Conservation (phyloP, 495 filamentous ascomycete genomes). For the Podospora comata region DNA sequence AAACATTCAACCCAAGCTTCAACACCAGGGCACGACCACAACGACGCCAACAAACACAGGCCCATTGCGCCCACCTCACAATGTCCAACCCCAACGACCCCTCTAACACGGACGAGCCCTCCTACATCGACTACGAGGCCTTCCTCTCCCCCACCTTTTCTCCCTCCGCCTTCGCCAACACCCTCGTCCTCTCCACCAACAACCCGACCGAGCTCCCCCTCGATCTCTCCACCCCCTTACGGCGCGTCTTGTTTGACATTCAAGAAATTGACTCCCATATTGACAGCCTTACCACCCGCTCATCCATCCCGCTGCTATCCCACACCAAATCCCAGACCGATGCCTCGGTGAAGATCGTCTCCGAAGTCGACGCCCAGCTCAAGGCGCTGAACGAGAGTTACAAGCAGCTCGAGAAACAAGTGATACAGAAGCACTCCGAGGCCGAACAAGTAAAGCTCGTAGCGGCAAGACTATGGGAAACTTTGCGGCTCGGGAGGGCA, state of each 20-base stretch:
- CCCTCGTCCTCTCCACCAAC: conserved; percentile 83
- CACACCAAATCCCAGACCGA: conserved; percentile 70
- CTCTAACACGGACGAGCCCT: conserved; percentile 53
- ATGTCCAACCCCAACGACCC: conserved; percentile 21
- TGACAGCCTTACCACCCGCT: conserved; percentile 78
- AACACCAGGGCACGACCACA: neutral
- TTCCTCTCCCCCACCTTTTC: conserved; percentile 85
- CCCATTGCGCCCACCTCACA: neutral
- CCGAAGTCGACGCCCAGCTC: conserved; percentile 72
- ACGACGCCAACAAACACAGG: neutral
- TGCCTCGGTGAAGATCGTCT: conserved; percentile 64
- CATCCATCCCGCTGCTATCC: conserved; percentile 76
- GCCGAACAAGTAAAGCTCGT: conserved; percentile 74
- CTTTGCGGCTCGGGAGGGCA: conserved; percentile 71
- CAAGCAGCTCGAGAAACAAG: conserved; percentile 75
- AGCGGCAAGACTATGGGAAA: conserved; percentile 69
- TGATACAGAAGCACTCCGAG: conserved; percentile 73
- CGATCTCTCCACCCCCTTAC: conserved; percentile 91
- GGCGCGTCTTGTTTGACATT: conserved; percentile 90
- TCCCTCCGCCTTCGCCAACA: conserved; percentile 77
- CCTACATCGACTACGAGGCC: conserved; percentile 95
- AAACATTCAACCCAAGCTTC: neutral
- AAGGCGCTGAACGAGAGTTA: conserved; percentile 77
- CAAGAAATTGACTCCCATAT: conserved; percentile 98
- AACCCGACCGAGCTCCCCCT: conserved; percentile 85